Evolutionary conservation across 2,329 filamentous ascomycete species (phyloP).

Genomic region (Hymenoscyphus repandus): DNA sequence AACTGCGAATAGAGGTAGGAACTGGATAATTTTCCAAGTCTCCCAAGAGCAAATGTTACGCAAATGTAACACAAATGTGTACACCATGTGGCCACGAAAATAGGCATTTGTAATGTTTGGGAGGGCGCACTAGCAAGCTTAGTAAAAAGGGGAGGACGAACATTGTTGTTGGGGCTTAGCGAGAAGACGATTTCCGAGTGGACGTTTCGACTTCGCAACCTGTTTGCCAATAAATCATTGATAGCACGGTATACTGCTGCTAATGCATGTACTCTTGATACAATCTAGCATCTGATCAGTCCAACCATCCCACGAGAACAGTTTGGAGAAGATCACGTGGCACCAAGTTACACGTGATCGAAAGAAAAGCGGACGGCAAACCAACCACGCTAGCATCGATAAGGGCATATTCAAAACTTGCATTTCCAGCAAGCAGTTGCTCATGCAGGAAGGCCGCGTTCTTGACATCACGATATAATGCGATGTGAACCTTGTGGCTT

Average conservation of each 20-base stretch:
- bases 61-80: too few species aligned
- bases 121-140: not conserved
- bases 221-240: slow-evolving; percentile 37
- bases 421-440: slow-evolving; percentile 80
- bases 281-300: slow-evolving; percentile 33
- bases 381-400: slow-evolving; percentile 76
- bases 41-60: too few species aligned
- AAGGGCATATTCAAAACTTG: slow-evolving; percentile 87
- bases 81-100: too few species aligned
- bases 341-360: not conserved
- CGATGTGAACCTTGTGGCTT: slow-evolving; percentile 63
- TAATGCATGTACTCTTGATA: slow-evolving; percentile 43
- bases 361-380: slow-evolving; percentile 11
- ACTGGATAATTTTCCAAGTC: too few species aligned
- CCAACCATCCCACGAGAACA: not conserved
- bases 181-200: slow-evolving; percentile 53
- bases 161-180: slow-evolving; percentile 50
- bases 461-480: slow-evolving; percentile 68
- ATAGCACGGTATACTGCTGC: slow-evolving; percentile 46
- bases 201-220: slow-evolving; percentile 45
- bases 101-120: too few species aligned
- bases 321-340: slow-evolving; percentile 13
- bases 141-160: slow-evolving; percentile 20
- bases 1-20: too few species aligned
- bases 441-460: slow-evolving; percentile 75